A percentile compares a stretch with the other conserved stretches of the same genome.
phyloP scores from a whole-genome alignment of 805 yeast species.

The Hanseniaspora jakobsenii region DNA sequence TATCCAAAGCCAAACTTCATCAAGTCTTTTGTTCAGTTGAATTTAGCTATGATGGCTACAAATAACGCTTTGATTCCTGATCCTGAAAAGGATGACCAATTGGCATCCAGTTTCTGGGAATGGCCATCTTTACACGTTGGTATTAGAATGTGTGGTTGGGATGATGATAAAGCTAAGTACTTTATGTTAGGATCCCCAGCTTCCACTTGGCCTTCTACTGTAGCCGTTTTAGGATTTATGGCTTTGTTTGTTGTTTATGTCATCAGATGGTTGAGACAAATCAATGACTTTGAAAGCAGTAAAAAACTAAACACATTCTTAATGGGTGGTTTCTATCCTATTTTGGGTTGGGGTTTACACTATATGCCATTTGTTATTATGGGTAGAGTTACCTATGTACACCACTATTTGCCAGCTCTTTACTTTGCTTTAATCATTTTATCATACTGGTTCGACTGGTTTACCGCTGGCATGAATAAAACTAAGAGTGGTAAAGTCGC shows the following conservation, averaged over 20 bases:
- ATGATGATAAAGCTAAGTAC: slow-evolving; percentile 49
- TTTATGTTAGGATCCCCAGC: slow-evolving; percentile 68
- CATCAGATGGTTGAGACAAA: slow-evolving; percentile 77
- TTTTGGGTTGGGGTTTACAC: slow-evolving; percentile 73
- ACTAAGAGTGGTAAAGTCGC: slow-evolving; percentile 22
- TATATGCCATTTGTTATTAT: slow-evolving; percentile 62
- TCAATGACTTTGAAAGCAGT: slow-evolving; percentile 42
- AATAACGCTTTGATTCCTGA: slow-evolving; percentile 75
- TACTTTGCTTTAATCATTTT: slow-evolving; percentile 58
- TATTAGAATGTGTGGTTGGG: slow-evolving; percentile 70
- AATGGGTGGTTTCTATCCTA: slow-evolving; percentile 66
- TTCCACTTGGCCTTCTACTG: slow-evolving; percentile 63
- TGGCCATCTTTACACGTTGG: slow-evolving; percentile 75
- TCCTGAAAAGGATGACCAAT: slow-evolving; percentile 55
- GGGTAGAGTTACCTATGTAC: slow-evolving; percentile 81
- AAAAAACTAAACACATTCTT: slow-evolving; percentile 40
- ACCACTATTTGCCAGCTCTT: slow-evolving; percentile 74
- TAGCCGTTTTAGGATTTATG: slow-evolving; percentile 47
- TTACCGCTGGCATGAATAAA: slow-evolving; percentile 27
- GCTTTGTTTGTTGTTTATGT: slow-evolving; percentile 35
- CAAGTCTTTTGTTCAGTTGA: slow-evolving; percentile 63
- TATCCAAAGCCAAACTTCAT: slow-evolving; percentile 66
- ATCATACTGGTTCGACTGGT: slow-evolving; percentile 42
- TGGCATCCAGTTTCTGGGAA: slow-evolving; percentile 74
- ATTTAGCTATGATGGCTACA: slow-evolving; percentile 88